A percentile compares a stretch with the other conserved stretches of the same genome.
Evolutionary conservation across 1,284 basidiomycete species (phyloP).

Genomic region (Coniophora puteana): DNA sequence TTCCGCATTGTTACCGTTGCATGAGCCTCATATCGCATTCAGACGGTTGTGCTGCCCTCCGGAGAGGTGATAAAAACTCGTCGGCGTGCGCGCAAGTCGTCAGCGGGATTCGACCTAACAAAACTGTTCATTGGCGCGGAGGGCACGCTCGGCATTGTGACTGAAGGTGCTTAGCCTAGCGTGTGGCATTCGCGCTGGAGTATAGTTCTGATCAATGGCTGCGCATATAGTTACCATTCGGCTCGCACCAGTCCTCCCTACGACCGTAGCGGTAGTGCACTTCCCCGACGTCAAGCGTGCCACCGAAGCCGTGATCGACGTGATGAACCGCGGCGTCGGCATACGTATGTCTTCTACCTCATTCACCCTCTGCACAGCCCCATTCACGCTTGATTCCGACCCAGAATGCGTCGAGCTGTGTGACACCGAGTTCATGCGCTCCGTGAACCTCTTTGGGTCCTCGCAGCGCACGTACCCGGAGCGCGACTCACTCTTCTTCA

Average conservation of each 20-base stretch:
- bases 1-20: conserved; percentile 6
- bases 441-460: conserved; percentile 63
- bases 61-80: conserved; percentile 95
- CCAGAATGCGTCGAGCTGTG: conserved; percentile 78
- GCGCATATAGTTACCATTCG: conserved; percentile 65
- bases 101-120: conserved; percentile 88
- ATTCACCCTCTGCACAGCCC: conserved; percentile 19
- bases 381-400: conserved; percentile 10
- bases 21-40: background rate
- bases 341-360: conserved; percentile 42
- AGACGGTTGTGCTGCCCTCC: conserved; percentile 87
- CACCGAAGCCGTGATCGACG: conserved; percentile 72
- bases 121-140: conserved; percentile 96
- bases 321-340: conserved; percentile 69
- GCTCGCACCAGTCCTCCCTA: conserved; percentile 79
- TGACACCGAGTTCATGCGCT: conserved; percentile 68
- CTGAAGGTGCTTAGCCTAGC: conserved; percentile 57
- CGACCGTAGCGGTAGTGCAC: conserved; percentile 65
- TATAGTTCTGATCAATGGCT: conserved; percentile 1
- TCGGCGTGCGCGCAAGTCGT: conserved; percentile 80
- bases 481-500: conserved; percentile 81
- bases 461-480: conserved; percentile 61
- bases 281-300: conserved; percentile 65
- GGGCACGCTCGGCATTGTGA: conserved; percentile 91
- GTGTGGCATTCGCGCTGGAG: background rate